A percentile compares a stretch with the other conserved stretches of the same genome.
Conservation (phyloP, 345 rosid genomes). For the Chamaenerion angustifolium region DNA sequence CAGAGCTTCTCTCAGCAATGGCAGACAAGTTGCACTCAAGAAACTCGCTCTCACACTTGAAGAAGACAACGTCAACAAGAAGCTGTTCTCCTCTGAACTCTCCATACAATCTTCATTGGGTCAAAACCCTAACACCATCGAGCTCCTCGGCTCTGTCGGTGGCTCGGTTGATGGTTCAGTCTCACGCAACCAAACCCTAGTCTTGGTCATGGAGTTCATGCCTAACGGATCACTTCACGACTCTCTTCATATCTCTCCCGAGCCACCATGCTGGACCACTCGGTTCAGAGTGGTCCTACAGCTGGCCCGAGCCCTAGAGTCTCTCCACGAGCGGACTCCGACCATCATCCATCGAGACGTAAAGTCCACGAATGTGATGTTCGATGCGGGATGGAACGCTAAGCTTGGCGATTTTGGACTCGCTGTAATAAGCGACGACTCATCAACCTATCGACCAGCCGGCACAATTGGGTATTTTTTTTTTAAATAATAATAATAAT, state of each 20-base stretch:
- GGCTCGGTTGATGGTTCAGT: not conserved
- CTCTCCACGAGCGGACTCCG: slow-evolving; percentile 32
- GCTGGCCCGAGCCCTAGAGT: slow-evolving; percentile 44
- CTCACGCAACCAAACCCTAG: not conserved
- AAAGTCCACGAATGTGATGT: slow-evolving; percentile 51
- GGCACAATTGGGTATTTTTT: slow-evolving; percentile 53
- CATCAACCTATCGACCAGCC: slow-evolving; percentile 59
- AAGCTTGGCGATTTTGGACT: slow-evolving; percentile 67
- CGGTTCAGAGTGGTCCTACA: slow-evolving; percentile 47
- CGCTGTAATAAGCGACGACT: slow-evolving; percentile 14
- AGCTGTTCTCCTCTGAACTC: slow-evolving; percentile 48
- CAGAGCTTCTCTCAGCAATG: slow-evolving; percentile 18
- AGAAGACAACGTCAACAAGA: slow-evolving; percentile 21
- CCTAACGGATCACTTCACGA: slow-evolving; percentile 60
- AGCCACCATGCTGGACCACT: slow-evolving; percentile 34
- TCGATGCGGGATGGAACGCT: slow-evolving; percentile 40
- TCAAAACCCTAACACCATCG: slow-evolving; percentile 23
- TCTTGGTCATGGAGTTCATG: slow-evolving; percentile 66
- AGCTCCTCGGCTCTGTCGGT: slow-evolving; percentile 23
- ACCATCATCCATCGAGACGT: slow-evolving; percentile 56
- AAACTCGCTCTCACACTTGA: slow-evolving; percentile 20
- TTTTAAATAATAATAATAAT: no score
- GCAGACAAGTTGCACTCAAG: slow-evolving; percentile 41
- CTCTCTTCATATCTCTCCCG: slow-evolving; percentile 22
- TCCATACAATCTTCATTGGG: slow-evolving; percentile 32